Evolutionary conservation across 257 asterid species (phyloP).

Genomic region (Capsicum chinense): DNA sequence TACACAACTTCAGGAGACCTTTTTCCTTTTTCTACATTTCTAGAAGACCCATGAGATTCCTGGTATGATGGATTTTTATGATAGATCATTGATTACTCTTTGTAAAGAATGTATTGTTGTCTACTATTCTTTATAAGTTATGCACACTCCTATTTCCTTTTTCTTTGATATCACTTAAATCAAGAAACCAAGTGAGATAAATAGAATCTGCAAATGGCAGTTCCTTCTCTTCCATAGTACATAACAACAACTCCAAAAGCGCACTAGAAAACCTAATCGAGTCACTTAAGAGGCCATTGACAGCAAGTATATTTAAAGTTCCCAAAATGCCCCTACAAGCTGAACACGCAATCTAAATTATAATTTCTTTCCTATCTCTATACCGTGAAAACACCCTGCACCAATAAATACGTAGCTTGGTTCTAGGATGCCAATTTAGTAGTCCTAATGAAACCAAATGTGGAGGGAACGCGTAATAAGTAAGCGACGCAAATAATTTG

Average conservation of each 20-base stretch:
- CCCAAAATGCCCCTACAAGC: not conserved
- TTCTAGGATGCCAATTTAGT: conserved; percentile 15
- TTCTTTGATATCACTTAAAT: not conserved
- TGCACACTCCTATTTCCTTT: not conserved
- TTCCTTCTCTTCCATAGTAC: conserved; percentile 1
- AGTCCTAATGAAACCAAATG: not conserved
- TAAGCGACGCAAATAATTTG: not conserved
- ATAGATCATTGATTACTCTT: not conserved
- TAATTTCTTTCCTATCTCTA: not conserved
- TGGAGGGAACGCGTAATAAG: not conserved
- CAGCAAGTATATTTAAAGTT: not conserved
- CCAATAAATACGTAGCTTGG: not conserved
- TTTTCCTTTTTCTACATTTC: not conserved
- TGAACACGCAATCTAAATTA: not conserved
- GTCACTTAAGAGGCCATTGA: not conserved
- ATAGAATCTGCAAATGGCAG: not conserved
- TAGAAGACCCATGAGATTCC: not conserved
- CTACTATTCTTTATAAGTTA: not conserved
- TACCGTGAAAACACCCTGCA: not conserved
- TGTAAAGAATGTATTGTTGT: not conserved
- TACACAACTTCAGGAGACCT: conserved; percentile 19
- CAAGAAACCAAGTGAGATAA: conserved; percentile 10
- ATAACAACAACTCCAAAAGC: not conserved
- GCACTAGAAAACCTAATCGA: not conserved
- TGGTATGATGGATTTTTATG: not conserved